Evolutionary conservation across 2,329 filamentous ascomycete genomes (phyloP).

Genomic region (Penicillium sp.): DNA sequence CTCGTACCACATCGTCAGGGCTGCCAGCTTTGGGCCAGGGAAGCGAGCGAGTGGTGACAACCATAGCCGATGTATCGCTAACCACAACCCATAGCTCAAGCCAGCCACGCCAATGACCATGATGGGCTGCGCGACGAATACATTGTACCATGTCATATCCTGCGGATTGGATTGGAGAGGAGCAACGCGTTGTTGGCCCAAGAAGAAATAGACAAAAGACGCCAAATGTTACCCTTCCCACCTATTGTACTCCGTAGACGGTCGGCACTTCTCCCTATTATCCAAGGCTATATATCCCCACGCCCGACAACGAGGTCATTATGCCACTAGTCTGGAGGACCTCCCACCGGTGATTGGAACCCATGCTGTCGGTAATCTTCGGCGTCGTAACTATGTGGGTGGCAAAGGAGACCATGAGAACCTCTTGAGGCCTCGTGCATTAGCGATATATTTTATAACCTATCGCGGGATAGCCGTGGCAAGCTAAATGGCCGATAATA

Average conservation of each 20-base stretch:
- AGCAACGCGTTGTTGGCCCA: background rate
- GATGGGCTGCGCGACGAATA: conserved; percentile 3
- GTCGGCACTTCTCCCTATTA: too few relatives aligned
- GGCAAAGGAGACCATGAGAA: background rate
- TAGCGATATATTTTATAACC: background rate
- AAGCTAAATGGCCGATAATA: background rate
- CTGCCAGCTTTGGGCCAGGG: conserved; percentile 25
- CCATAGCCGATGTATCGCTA: conserved; percentile 18
- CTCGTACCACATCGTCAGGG: conserved; percentile 27
- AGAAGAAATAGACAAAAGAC: background rate
- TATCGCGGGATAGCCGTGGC: conserved; percentile 1
- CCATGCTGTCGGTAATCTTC: background rate
- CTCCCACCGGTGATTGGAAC: background rate
- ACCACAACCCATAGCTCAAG: background rate
- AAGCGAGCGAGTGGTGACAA: conserved; percentile 25
- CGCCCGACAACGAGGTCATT: background rate
- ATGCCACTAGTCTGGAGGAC: background rate
- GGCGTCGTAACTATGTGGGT: background rate
- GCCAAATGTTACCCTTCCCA: background rate
- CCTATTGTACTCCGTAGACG: background rate
- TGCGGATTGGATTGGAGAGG: too few relatives aligned
- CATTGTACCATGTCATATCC: conserved; percentile 6
- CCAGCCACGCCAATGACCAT: background rate
- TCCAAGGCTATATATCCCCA: background rate
- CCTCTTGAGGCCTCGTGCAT: background rate